A percentile compares a stretch with the other conserved stretches of the same genome.
phyloP scores from a whole-genome alignment of 108 stramenopile genomes.

The Skeletonema marinoi region DNA sequence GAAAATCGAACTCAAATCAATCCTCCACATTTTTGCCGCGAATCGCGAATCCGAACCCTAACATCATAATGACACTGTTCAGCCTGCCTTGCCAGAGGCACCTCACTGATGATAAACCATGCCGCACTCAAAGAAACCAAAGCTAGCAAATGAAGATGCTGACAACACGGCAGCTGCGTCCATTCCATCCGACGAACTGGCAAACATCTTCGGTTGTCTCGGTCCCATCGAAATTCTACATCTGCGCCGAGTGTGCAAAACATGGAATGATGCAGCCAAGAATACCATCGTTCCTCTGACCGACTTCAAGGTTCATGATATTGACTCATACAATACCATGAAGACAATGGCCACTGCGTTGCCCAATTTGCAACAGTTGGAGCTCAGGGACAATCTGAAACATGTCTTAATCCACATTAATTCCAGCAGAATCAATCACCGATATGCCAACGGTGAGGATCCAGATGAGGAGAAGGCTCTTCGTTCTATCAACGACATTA shows the following conservation, averaged over 20 bases:
- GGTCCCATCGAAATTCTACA: neutral
- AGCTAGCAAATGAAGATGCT: too few species aligned
- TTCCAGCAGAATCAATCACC: neutral
- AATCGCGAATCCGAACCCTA: too few species aligned
- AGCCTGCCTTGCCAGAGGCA: too few species aligned
- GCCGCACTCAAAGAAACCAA: too few species aligned
- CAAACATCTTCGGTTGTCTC: neutral
- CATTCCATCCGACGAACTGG: neutral
- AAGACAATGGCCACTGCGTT: neutral
- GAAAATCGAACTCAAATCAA: too few species aligned
- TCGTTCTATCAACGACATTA: neutral
- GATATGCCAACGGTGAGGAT: neutral
- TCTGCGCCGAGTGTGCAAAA: neutral
- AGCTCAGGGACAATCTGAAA: neutral
- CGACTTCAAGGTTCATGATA: neutral
- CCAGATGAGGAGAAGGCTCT: neutral
- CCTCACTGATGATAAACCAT: too few species aligned
- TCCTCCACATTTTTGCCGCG: too few species aligned
- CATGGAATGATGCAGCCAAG: neutral
- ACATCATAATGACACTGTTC: too few species aligned
- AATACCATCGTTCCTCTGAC: neutral
- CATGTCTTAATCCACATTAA: neutral
- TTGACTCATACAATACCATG: neutral
- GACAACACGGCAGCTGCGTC: too few species aligned
- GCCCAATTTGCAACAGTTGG: neutral